phyloP scores from a whole-genome alignment of 768 basidiomycete species.

The Tricholoma terreum region DNA sequence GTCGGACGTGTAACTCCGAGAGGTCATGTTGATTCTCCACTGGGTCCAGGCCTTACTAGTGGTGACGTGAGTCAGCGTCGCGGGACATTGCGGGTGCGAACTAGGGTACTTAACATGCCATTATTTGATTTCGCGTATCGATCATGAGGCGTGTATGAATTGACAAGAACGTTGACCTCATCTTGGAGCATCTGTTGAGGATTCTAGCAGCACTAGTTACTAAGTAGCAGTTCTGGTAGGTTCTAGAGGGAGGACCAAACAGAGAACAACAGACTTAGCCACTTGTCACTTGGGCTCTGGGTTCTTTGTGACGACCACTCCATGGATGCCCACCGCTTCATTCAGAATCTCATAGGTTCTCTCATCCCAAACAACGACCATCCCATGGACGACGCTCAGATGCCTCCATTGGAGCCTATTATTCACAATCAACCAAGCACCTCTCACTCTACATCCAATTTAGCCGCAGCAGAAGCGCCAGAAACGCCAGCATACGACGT shows the following conservation, averaged over 20 bases:
- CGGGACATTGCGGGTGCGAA: too few relatives aligned
- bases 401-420: slow-evolving; percentile 3
- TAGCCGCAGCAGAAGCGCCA: background rate
- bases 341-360: background rate
- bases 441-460: background rate
- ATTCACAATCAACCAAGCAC: background rate
- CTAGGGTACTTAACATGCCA: too few relatives aligned
- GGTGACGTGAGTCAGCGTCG: too few relatives aligned
- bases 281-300: background rate
- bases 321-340: background rate
- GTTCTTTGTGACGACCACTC: background rate
- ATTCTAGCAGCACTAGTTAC: too few relatives aligned
- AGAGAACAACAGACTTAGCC: slow-evolving; percentile 2
- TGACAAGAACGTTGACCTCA: too few relatives aligned
- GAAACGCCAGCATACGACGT: background rate
- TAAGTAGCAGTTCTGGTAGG: slow-evolving; percentile 2
- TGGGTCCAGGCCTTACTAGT: too few relatives aligned
- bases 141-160: too few relatives aligned
- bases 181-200: too few relatives aligned
- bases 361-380: background rate
- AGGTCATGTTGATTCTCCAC: too few relatives aligned
- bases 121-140: too few relatives aligned
- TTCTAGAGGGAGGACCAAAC: background rate
- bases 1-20: too few relatives aligned
- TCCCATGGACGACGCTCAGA: background rate